Base-by-base conservation (phyloP, 345 rosid species). In the Erucastrum elatum region DNA sequence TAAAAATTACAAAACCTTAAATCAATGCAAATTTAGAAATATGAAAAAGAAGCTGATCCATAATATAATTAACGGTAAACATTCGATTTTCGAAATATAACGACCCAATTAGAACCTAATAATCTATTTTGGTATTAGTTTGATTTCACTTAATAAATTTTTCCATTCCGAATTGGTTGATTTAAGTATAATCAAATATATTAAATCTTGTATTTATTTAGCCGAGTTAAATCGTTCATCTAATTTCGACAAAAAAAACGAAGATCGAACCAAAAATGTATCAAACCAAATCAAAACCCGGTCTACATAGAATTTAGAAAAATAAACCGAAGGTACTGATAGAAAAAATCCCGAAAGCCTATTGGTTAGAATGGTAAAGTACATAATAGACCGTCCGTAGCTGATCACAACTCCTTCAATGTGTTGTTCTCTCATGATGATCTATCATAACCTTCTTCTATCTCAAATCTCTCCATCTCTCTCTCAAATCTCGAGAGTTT, bases 401-500 rank as follows among this genome's bases (percentile, higher is more conserved):
- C 8, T 17, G 68, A 65, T 65, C 68, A 0, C 0, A 35, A 0
- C 68, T 8, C 68, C 17, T 66, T 41, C 30, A 15, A 35, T 41
- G 34, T 5, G 56, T 39, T 37, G 21, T 5, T 6, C 9, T 66
- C 56, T 41, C 58, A 13, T 41, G 56, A 67, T 67, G 29, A 25
- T 67, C 15, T 44, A 10, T 13, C 71, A n/a, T 31, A 27, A 60
- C 35, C 64, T 8, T 60, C 75, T 77, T 59, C 53, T 13, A 46
- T 66, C 83, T 41, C 1, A 33, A 30, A 33, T 29, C 65, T 62
- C 67, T 64, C 13, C 21, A 21, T 59, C 8, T 30, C 35, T 61
- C 66, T n/a, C 67, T 63, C 41, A 62, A 62, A 62, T 64, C 33
- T 34, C 70, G 31, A 21, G 44, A 69, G 53, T 8, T 25, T 70